A percentile compares a stretch with the other conserved stretches of the same genome.
Conservation (phyloP, 768 basidiomycete genomes). For the Holtermannia corniformis region DNA sequence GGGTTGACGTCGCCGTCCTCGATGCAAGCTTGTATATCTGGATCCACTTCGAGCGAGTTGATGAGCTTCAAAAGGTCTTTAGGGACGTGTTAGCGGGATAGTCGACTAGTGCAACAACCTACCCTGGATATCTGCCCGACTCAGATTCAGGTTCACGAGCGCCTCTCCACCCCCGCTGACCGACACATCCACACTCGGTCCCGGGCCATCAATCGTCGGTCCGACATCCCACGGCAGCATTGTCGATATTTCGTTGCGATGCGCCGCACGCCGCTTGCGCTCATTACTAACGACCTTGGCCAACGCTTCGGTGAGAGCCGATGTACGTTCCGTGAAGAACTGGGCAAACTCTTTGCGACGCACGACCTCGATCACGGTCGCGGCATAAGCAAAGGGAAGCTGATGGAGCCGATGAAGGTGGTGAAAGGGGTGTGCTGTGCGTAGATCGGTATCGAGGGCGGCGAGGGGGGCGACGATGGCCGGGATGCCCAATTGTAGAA, state of each 20-base stretch:
- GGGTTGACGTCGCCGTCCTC: slow-evolving; percentile 41
- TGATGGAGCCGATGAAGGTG: slow-evolving; percentile 81
- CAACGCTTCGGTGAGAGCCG: slow-evolving; percentile 74
- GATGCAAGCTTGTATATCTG: slow-evolving; percentile 19
- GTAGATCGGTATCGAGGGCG: slow-evolving; percentile 60
- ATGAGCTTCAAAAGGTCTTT: slow-evolving; percentile 28
- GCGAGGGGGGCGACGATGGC: slow-evolving; percentile 58
- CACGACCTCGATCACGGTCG: slow-evolving; percentile 81
- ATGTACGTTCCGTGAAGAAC: slow-evolving; percentile 75
- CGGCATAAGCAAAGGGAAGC: slow-evolving; percentile 85
- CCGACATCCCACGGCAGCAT: slow-evolving; percentile 76
- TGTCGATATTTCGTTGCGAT: slow-evolving; percentile 70
- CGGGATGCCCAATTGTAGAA: slow-evolving; percentile 71
- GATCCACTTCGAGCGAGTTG: slow-evolving; percentile 14
- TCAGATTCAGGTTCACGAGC: slow-evolving; percentile 52
- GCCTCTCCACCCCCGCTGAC: slow-evolving; percentile 57
- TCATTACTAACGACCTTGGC: slow-evolving; percentile 72
- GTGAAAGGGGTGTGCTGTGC: slow-evolving; percentile 59
- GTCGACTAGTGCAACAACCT: slow-evolving; percentile 19
- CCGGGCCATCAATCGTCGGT: slow-evolving; percentile 65
- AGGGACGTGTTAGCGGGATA: neutral
- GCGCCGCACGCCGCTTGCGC: slow-evolving; percentile 70
- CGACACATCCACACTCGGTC: slow-evolving; percentile 70
- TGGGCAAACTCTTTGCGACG: slow-evolving; percentile 79
- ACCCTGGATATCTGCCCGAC: slow-evolving; percentile 65